Base-by-base conservation (phyloP, 1,139 yeast genomes). In the Nakaseomyces delphensis region DNA sequence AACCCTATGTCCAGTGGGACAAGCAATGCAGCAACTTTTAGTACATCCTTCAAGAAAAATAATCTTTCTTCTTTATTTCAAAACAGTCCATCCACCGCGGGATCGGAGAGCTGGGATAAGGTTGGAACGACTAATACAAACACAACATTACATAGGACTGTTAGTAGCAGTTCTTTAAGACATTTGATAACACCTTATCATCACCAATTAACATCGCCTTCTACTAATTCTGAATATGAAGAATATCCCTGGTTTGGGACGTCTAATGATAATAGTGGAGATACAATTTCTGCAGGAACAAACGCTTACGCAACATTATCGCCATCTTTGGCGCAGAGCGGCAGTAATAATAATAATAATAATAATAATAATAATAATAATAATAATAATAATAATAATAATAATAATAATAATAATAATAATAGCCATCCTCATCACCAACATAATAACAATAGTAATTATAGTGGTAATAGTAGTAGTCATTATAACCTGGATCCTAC, bases 181-280 rank as follows among this genome's bases (percentile, higher is more conserved):
- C 62, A 59, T 38, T 35, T 43, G 13, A 43, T 46, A 7, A 52
- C 60, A 3, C 59, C 63, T 4, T 57, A 56, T 36, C 62, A 39
- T 11, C 37, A 33, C 7, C 37, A 33, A 33, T 21, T 33, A 14
- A 33, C 27, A 10, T 33, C 53, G 4, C 58, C 64, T 5, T 63
- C 64, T 6, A 55, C 62, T 5, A 48, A 57, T 6, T 49, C 48
- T 36, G 63, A 59, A 42, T 57, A 56, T 42, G 61, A 58, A 5
- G 64, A 60, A 35, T 60, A 53, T 38, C 63, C 64, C 6, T 60
- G 64, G 64, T 27, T 38, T 10, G 30, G 32, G 15, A 28, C 41
- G 21, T 36, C 13, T 4, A 13, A 15, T 6, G 18, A n/a, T 21
- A 33, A 33, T 15, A 21, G 13, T 20, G 37, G 37, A 33, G 37